Percentiles rank a stretch among this genome's conserved stretches.
These are phyloP conservation scores for Phylloboletellus chloephorus DNA, from an alignment of 1,284 basidiomycete genomes.

Conservation along the genomic window DNA sequence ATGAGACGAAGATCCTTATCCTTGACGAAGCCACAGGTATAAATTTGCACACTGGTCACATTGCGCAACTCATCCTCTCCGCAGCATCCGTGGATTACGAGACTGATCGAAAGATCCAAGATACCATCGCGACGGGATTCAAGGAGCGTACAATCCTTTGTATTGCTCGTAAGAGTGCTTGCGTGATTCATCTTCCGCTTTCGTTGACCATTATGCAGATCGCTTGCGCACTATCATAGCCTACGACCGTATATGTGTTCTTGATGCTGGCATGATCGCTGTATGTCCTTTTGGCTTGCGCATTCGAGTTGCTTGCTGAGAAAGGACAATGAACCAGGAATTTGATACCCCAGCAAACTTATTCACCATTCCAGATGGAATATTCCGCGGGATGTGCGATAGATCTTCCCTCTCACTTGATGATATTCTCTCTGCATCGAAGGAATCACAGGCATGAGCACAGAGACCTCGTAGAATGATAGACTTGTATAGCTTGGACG, in stretches of 20 bases:
- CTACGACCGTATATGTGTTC: slow-evolving; percentile 72
- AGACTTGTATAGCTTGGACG: too few species aligned
- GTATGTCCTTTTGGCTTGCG: slow-evolving; percentile 28
- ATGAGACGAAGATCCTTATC: slow-evolving; percentile 71
- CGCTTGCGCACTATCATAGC: slow-evolving; percentile 71
- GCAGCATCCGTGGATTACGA: slow-evolving; percentile 74
- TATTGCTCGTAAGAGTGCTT: slow-evolving; percentile 57
- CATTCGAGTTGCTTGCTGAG: not conserved
- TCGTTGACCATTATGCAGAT: slow-evolving; percentile 36
- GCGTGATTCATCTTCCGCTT: not conserved
- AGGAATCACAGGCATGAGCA: slow-evolving; percentile 2
- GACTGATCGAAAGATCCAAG: slow-evolving; percentile 81
- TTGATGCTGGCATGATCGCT: slow-evolving; percentile 64
- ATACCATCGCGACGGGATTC: slow-evolving; percentile 83
- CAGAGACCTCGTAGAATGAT: too few species aligned
- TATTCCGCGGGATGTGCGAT: slow-evolving; percentile 72
- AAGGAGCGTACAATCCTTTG: slow-evolving; percentile 73
- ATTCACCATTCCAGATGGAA: slow-evolving; percentile 49
- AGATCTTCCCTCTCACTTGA: slow-evolving; percentile 62
- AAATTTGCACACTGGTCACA: not conserved
- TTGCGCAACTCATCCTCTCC: slow-evolving; percentile 5
- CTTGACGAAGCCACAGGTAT: slow-evolving; percentile 70
- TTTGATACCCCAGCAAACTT: slow-evolving; percentile 71
- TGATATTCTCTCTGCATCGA: slow-evolving; percentile 43
- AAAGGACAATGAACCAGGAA: slow-evolving; percentile 30